Conservation (phyloP, 192 early-diverging fungal genomes). For the Spinellus fusiger region DNA sequence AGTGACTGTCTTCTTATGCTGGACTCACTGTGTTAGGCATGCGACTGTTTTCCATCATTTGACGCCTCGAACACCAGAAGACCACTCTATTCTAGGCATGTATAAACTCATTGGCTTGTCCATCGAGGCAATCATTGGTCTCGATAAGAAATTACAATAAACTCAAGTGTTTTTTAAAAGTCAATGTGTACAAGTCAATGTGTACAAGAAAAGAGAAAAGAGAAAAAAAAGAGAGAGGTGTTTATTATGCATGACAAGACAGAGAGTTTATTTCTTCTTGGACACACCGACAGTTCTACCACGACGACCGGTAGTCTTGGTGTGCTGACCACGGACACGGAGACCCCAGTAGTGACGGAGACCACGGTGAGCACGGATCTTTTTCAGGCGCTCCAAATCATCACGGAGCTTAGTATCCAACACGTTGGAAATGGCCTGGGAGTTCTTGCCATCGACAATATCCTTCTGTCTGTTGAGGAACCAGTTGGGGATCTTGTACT, state of each 20-base stretch:
- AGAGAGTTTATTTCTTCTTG: constrained; percentile 83
- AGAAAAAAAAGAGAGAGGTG: background rate
- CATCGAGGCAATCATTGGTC: background rate
- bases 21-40: background rate
- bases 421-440: constrained; percentile 90
- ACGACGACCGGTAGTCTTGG: constrained; percentile 97
- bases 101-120: background rate
- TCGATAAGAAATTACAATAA: background rate
- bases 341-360: constrained; percentile 98
- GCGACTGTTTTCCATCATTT: background rate
- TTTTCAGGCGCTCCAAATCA: constrained; percentile 98
- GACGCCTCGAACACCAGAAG: constrained; percentile 1
- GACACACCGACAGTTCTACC: constrained; percentile 95
- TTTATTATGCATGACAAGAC: background rate
- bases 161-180: background rate
- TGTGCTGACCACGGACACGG: constrained; percentile 99
- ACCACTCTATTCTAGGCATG: background rate
- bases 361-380: constrained; percentile 99
- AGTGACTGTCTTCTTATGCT: background rate
- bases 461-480: constrained; percentile 99
- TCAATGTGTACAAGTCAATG: background rate
- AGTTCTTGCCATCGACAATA: constrained; percentile 90
- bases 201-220: background rate
- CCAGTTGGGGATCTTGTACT: constrained; percentile 99
- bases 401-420: constrained; percentile 97